A percentile compares a stretch with the other conserved stretches of the same genome.
phyloP scores from a whole-genome alignment of 768 basidiomycete species.

The Boletus huronensis region DNA sequence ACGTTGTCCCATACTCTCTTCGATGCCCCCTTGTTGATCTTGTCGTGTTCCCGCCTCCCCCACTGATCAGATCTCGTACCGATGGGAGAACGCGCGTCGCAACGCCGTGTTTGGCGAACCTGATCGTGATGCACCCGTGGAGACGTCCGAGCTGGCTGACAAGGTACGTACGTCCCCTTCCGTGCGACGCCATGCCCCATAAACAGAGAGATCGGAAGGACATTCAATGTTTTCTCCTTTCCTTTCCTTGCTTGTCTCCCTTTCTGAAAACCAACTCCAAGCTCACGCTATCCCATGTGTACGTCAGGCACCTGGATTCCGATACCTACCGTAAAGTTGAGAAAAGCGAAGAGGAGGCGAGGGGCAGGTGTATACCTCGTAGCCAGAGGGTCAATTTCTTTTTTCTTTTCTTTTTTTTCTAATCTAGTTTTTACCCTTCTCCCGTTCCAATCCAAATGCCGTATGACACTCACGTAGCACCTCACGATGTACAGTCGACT shows the following conservation, averaged over 20 bases:
- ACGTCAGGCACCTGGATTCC: conserved; percentile 55
- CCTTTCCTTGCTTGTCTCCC: not conserved
- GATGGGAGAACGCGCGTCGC: conserved; percentile 55
- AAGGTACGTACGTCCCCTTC: conserved; percentile 22
- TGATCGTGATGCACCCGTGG: conserved; percentile 44
- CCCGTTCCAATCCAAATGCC: not conserved
- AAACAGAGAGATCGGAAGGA: not conserved
- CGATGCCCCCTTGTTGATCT: not conserved
- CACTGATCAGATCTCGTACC: conserved; percentile 52
- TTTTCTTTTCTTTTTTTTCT: too few species aligned
- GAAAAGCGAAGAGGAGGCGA: too few species aligned
- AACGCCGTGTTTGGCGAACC: conserved; percentile 52
- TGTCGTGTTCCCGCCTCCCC: too few species aligned
- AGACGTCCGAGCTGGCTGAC: conserved; percentile 65
- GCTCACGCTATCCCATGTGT: not conserved
- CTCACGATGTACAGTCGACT: not conserved
- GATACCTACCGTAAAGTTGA: conserved; percentile 41
- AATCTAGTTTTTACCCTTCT: not conserved
- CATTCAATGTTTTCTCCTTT: not conserved
- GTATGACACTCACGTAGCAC: not conserved
- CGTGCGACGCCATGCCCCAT: not conserved
- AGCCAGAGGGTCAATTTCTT: not conserved
- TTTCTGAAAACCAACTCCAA: not conserved
- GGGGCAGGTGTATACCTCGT: not conserved
- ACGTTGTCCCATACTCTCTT: not conserved